Base-by-base conservation (phyloP, 257 asterid genomes). In the Rehmannia glutinosa region DNA sequence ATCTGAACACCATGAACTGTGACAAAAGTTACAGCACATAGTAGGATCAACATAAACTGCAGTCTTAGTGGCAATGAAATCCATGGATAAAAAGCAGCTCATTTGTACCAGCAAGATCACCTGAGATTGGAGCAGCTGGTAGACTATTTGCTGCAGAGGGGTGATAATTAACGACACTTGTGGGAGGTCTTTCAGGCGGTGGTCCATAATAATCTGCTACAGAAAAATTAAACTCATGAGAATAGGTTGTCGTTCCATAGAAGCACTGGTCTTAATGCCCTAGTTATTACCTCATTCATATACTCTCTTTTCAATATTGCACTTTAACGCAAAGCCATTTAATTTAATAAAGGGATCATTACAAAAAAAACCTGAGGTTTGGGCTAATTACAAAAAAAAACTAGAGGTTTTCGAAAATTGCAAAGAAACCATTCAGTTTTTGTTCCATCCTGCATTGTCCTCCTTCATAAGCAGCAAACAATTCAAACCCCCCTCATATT, bases 1-100 rank as follows among this genome's bases (percentile, higher is more conserved):
- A 76, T 61, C 2, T 77, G 77, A 65, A 57, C 76, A 76, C 87
- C 78, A 64, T 71, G 82, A 68, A 39, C 87, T 82, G 82, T 57
- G 69, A 73, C 27, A 76, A 39, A 43, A 51, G 28, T 27, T n/a
- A 56, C 62, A 71, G 55, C 55, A 65, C 24, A 35, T 52, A 51
- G 74, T 81, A 33, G 66, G 64, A 64, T 69, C 67, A 69, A 46
- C 47, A 61, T 52, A 38, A 33, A 66, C 45, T 39, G 64, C 73
- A 74, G 32, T 24, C 13, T 27, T 16, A 15, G 10, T 10, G 28
- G 15, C 11, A 50, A 66, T 17, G 57, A 67, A 45, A 43, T 19
- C 43, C 30, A 35, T 50, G 36, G 53, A 56, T 69, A 38, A 73
- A 35, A 68, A 74, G 16, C 71, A 67, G 69, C 19, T 42, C 43